These are phyloP conservation scores for Globisporangium mamillatum DNA, from an alignment of 352 stramenopile genomes.

Conservation along the genomic window DNA sequence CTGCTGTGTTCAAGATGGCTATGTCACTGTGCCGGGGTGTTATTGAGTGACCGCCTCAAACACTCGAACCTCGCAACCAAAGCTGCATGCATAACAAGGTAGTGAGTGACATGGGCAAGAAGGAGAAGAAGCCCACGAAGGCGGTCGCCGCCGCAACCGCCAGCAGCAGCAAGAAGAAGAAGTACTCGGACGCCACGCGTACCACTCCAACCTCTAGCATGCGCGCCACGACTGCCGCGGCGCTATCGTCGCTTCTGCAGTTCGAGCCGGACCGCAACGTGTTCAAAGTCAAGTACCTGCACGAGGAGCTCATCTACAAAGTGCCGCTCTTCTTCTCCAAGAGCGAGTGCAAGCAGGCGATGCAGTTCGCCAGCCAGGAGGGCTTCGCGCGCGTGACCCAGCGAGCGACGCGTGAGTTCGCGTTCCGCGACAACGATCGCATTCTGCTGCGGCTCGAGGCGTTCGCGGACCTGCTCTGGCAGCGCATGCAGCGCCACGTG, in stretches of 20 bases:
- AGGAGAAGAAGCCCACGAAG: constrained; percentile 7
- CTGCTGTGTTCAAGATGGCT: background rate
- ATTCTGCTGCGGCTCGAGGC: constrained; percentile 57
- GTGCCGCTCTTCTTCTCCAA: constrained; percentile 63
- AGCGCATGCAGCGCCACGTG: constrained; percentile 53
- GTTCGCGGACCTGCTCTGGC: constrained; percentile 69
- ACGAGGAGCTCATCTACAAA: constrained; percentile 64
- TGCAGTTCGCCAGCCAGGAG: constrained; percentile 50
- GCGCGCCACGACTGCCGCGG: background rate
- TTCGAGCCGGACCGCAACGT: constrained; percentile 38
- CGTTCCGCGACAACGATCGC: constrained; percentile 77
- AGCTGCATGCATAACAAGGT: no score
- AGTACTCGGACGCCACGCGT: constrained; percentile 20
- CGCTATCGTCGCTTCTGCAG: constrained; percentile 36
- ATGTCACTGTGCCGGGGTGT: background rate
- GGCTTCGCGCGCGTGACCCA: constrained; percentile 73
- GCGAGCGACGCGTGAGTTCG: constrained; percentile 55
- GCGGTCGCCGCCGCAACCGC: background rate
- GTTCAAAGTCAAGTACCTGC: constrained; percentile 36
- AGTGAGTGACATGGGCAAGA: constrained; percentile 13
- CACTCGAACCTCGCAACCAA: no score
- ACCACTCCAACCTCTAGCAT: constrained; percentile 8
- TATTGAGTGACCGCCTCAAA: background rate
- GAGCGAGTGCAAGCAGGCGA: constrained; percentile 56
- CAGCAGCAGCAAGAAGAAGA: constrained; percentile 12